phyloP scores from a whole-genome alignment of 2,329 filamentous ascomycete genomes.

The Calonectria pseudoturangicola region DNA sequence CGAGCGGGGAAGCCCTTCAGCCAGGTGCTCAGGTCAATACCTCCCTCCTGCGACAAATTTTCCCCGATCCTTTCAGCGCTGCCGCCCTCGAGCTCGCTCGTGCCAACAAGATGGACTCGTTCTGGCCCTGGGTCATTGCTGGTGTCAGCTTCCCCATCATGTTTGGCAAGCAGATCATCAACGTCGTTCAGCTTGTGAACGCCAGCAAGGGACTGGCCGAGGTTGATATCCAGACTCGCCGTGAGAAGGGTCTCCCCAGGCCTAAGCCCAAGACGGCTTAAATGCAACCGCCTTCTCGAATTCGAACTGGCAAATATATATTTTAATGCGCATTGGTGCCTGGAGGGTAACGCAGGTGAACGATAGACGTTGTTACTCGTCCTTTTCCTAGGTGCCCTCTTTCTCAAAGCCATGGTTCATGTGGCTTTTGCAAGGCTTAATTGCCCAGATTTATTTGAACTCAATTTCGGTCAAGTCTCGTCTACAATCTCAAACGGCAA shows the following conservation, averaged over 20 bases:
- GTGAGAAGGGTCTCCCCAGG: slow-evolving; percentile 70
- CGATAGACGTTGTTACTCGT: background rate
- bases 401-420: slow-evolving; percentile 23
- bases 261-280: slow-evolving; percentile 60
- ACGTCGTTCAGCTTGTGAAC: slow-evolving; percentile 94
- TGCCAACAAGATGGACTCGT: slow-evolving; percentile 93
- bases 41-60: slow-evolving; percentile 82
- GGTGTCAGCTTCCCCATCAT: slow-evolving; percentile 90
- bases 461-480: slow-evolving; percentile 45
- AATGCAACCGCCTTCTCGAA: slow-evolving; percentile 18
- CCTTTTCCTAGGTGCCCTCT: background rate
- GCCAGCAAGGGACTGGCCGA: slow-evolving; percentile 94
- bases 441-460: slow-evolving; percentile 36
- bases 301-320: slow-evolving; percentile 22
- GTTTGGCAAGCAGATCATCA: slow-evolving; percentile 94
- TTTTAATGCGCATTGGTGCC: slow-evolving; percentile 19
- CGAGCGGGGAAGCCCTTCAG: slow-evolving; percentile 71
- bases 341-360: background rate
- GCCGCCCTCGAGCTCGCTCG: slow-evolving; percentile 93
- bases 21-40: slow-evolving; percentile 82
- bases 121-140: slow-evolving; percentile 81
- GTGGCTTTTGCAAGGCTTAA: slow-evolving; percentile 33
- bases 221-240: slow-evolving; percentile 84
- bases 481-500: slow-evolving; percentile 39
- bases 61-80: slow-evolving; percentile 92